phyloP scores from a whole-genome alignment of 768 basidiomycete genomes.

The Piloderma croceum region DNA sequence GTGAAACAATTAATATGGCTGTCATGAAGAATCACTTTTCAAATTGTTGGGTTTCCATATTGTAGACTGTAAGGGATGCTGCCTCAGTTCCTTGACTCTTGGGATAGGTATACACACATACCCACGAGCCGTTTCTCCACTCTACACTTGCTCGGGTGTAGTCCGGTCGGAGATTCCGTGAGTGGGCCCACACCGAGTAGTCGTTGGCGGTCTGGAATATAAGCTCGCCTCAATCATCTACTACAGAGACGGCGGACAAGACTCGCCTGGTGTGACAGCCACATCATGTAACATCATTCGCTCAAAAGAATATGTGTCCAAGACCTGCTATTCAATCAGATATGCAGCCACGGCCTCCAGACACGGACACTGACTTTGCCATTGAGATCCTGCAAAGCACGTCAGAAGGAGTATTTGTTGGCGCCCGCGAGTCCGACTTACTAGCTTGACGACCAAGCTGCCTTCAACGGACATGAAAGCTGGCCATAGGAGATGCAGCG shows the following conservation, averaged over 20 bases:
- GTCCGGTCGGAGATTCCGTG: conserved; percentile 52
- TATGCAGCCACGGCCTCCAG: background rate
- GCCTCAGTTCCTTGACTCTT: no score
- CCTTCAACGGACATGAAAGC: conserved; percentile 72
- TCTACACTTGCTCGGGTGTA: conserved; percentile 64
- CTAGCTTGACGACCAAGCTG: conserved; percentile 54
- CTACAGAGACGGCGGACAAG: no score
- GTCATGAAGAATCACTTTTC: conserved; percentile 45
- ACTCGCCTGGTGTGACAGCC: conserved; percentile 64
- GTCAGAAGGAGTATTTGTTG: conserved; percentile 10
- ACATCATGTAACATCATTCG: conserved; percentile 65
- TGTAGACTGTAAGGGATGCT: conserved; percentile 54
- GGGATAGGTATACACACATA: conserved; percentile 24
- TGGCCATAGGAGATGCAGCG: conserved; percentile 16
- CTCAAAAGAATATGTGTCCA: conserved; percentile 54
- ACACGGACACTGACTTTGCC: conserved; percentile 41
- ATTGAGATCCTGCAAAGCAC: conserved; percentile 37
- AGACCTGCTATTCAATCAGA: conserved; percentile 29
- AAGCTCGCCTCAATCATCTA: no score
- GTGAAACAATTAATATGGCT: conserved; percentile 6
- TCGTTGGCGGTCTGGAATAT: conserved; percentile 53
- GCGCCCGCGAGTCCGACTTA: conserved; percentile 23
- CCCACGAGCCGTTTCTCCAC: conserved; percentile 71
- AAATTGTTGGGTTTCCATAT: conserved; percentile 55
- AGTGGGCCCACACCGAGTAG: conserved; percentile 66